phyloP scores from a whole-genome alignment of 208 protist genomes.

The Leishmania arabica region DNA sequence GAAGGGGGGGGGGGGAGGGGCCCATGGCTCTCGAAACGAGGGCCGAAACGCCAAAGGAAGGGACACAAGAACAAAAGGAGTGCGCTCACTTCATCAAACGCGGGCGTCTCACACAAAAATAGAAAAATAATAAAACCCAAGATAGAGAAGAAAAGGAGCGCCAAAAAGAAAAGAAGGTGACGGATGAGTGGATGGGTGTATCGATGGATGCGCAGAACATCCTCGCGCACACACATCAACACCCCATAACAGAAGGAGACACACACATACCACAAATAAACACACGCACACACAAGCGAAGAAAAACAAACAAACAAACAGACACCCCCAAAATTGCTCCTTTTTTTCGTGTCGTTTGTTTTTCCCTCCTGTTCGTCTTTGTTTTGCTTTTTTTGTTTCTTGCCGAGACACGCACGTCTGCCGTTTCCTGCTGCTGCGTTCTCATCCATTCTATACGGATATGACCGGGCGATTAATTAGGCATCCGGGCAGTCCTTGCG shows the following conservation, averaged over 20 bases:
- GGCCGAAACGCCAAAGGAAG: neutral
- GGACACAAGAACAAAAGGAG: neutral
- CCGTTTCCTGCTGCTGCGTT: neutral
- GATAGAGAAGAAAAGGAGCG: neutral
- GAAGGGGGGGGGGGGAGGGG: neutral
- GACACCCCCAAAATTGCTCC: neutral
- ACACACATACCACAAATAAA: neutral
- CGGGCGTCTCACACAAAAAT: neutral
- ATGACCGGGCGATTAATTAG: neutral
- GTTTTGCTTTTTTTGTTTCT: neutral
- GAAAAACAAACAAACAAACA: neutral
- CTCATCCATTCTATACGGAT: neutral
- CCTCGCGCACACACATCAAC: neutral
- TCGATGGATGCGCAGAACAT: neutral
- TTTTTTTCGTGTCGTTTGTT: neutral
- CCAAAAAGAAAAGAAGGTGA: neutral
- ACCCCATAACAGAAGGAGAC: neutral
- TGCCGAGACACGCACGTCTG: neutral
- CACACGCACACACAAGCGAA: neutral
- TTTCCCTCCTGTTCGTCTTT: neutral
- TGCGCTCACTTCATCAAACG: neutral
- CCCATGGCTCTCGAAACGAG: neutral
- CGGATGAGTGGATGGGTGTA: neutral
- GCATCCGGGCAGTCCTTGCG: slow-evolving; percentile 71
- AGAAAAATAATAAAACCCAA: neutral